Percentiles rank a stretch among this genome's conserved stretches.
phyloP scores from a whole-genome alignment of 2,329 filamentous ascomycete species.

The Parasarocladium wereldwijsianum region DNA sequence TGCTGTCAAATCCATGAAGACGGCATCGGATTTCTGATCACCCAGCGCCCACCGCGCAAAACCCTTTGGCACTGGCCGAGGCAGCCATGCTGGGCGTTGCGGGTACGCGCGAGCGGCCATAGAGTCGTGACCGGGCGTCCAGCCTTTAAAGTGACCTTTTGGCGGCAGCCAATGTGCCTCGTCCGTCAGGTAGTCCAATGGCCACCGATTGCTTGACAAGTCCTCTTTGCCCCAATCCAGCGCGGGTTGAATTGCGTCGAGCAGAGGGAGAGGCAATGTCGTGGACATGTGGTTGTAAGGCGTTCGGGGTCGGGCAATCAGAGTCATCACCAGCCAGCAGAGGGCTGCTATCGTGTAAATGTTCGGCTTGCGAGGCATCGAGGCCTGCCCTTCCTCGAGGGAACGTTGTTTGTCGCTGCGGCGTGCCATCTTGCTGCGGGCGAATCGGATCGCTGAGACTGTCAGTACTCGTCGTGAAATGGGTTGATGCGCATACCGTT shows the following conservation, averaged over 20 bases:
- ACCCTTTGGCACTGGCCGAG: constrained; percentile 11
- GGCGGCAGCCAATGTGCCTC: constrained; percentile 13
- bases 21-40: background rate
- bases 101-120: constrained; percentile 12
- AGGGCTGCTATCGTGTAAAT: constrained; percentile 7
- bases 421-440: too few species aligned
- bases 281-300: constrained; percentile 18
- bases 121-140: constrained; percentile 15
- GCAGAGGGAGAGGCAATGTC: constrained; percentile 17
- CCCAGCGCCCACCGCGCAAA: constrained; percentile 9
- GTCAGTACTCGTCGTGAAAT: background rate
- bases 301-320: constrained; percentile 13
- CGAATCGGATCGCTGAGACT: too few species aligned
- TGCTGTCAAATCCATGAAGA: background rate
- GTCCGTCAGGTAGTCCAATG: constrained; percentile 14
- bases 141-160: constrained; percentile 17
- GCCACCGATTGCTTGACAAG: constrained; percentile 12
- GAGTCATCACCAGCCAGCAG: constrained; percentile 10
- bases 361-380: too few species aligned
- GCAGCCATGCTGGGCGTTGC: constrained; percentile 15
- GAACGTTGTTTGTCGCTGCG: constrained; percentile 2
- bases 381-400: background rate
- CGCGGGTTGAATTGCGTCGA: constrained; percentile 14
- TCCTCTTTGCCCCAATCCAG: constrained; percentile 13
- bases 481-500: constrained; percentile 2